Percentiles rank a stretch among this genome's conserved stretches.
These are phyloP conservation scores for Suillus alpinus DNA, from an alignment of 768 basidiomycete genomes.

Conservation along the genomic window DNA sequence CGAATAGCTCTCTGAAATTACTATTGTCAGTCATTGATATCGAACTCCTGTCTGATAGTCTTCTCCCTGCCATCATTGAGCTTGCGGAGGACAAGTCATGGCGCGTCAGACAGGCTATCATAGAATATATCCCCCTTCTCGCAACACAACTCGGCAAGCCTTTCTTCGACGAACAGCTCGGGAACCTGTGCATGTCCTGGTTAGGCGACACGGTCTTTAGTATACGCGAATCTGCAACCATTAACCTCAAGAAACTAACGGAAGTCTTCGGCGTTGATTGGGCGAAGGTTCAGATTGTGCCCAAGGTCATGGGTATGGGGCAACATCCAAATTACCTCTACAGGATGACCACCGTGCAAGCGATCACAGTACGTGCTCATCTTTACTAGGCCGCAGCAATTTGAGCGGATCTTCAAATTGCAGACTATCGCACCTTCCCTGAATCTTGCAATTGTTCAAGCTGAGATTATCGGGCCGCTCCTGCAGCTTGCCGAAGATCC, in stretches of 20 bases:
- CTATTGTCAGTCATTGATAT: conserved; percentile 86
- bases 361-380: conserved; percentile 75
- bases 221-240: conserved; percentile 96
- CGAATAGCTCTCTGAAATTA: conserved; percentile 1
- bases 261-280: conserved; percentile 99
- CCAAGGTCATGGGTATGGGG: conserved; percentile 97
- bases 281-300: conserved; percentile 91
- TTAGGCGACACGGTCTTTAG: conserved; percentile 97
- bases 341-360: conserved; percentile 98
- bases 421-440: conserved; percentile 95
- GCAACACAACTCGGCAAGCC: conserved; percentile 95
- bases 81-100: conserved; percentile 99
- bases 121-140: conserved; percentile 98
- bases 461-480: conserved; percentile 82
- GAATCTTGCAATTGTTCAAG: conserved; percentile 75
- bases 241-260: conserved; percentile 94
- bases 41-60: conserved; percentile 88
- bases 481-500: conserved; percentile 81
- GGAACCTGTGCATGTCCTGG: conserved; percentile 98
- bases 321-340: conserved; percentile 95
- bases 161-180: conserved; percentile 97
- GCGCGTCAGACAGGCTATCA: conserved; percentile 99
- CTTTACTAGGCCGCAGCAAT: neutral
- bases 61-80: conserved; percentile 96
- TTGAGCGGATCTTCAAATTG: conserved; percentile 1